phyloP scores from a whole-genome alignment of 768 basidiomycete species.

The Tulasnella sp. region DNA sequence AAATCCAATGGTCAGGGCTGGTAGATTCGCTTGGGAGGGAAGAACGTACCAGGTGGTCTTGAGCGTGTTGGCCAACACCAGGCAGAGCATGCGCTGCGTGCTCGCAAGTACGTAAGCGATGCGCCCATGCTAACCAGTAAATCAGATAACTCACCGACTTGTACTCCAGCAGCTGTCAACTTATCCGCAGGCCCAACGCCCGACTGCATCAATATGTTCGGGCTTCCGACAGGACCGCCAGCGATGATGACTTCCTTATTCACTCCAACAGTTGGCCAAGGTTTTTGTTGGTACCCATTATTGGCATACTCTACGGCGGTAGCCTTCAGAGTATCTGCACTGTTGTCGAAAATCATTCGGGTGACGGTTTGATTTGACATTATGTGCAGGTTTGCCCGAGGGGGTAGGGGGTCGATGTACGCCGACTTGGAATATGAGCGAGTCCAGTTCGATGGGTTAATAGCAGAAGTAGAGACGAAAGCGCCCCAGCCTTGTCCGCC shows the following conservation, averaged over 20 bases:
- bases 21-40: background rate
- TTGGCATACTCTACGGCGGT: conserved; percentile 51
- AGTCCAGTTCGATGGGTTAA: conserved; percentile 62
- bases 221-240: conserved; percentile 50
- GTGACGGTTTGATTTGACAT: conserved; percentile 59
- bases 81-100: conserved; percentile 44
- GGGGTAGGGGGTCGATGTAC: conserved; percentile 62
- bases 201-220: conserved; percentile 54
- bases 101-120: background rate
- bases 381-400: conserved; percentile 60
- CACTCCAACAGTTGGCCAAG: conserved; percentile 46
- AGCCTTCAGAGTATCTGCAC: conserved; percentile 38
- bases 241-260: conserved; percentile 45
- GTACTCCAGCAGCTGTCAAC: conserved; percentile 45
- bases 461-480: conserved; percentile 53
- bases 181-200: conserved; percentile 58
- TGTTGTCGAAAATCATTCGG: conserved; percentile 42
- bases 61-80: conserved; percentile 58
- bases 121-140: background rate
- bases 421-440: conserved; percentile 61
- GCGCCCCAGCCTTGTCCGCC: conserved; percentile 49
- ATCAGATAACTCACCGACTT: conserved; percentile 17
- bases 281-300: conserved; percentile 31
- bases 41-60: conserved; percentile 49
- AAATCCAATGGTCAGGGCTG: background rate